Evolutionary conservation across 2,329 filamentous ascomycete genomes (phyloP), one percentile per base, ranked within the genome.

Genomic region (Cadophora luteo-olivacea): DNA sequence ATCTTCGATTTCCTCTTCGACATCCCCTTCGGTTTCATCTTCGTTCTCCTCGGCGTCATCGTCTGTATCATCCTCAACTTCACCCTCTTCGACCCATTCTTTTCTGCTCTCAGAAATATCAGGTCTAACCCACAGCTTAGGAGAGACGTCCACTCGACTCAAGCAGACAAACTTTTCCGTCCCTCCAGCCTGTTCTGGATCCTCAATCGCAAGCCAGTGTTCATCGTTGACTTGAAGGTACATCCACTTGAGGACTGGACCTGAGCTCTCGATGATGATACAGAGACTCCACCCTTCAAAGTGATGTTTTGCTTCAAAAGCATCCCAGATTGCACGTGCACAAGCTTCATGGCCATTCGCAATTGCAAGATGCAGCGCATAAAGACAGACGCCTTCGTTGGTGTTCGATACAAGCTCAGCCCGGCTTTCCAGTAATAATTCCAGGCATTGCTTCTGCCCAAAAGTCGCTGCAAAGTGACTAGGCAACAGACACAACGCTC

Each of bases 401-500:
- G 29, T n/a, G 14, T n/a, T 32, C 29, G 52, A 55, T 7, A 6
- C 25, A 55, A 33, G 9, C 29, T 32, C 16, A n/a, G 52, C 52
- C 14, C 16, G 12, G 14, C 12, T 33, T n/a, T 29, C 52, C 19
- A 55, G 7, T n/a, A 55, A n/a, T 9, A 55, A n/a, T 8, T 55
- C 52, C 14, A 55, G 29, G 52, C 52, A 55, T 32, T 32, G 52
- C 52, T 33, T 55, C 6, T 55, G 52, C 2, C 52, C 52, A 33
- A 55, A 55, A 55, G 29, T 29, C 19, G 52, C 52, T 2, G 52
- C 52, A 33, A 55, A 55, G 52, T 55, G 25, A 19, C 52, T 55
- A 14, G 52, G 52, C 12, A 55, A 19, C 52, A 55, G 52, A n/a
- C 52, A 25, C 14, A 55, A 33, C 8, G 52, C 29, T 32, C 29